Evolutionary conservation across 805 yeast genomes (phyloP).

Genomic region (Isabelozyma rhagii): DNA sequence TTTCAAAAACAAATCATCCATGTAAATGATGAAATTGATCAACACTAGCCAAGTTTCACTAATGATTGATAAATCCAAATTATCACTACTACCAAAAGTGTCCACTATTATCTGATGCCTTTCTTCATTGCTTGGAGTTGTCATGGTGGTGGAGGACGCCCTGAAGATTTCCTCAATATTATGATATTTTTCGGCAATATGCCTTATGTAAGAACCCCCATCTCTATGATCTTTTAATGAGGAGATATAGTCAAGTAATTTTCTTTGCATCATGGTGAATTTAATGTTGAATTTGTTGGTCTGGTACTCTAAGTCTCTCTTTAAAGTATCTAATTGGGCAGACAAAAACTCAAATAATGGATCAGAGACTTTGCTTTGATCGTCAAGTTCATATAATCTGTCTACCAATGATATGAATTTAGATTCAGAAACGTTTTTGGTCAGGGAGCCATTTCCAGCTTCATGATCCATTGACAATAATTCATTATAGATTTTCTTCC

Average conservation of each 20-base stretch:
- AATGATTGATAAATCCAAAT: constrained; percentile 37
- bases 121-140: constrained; percentile 20
- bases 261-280: constrained; percentile 35
- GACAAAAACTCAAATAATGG: constrained; percentile 35
- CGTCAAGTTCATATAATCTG: constrained; percentile 33
- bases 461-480: constrained; percentile 38
- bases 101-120: constrained; percentile 24
- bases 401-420: constrained; percentile 38
- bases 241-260: constrained; percentile 32
- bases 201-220: constrained; percentile 34
- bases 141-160: constrained; percentile 22
- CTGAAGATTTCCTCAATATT: constrained; percentile 32
- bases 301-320: constrained; percentile 33
- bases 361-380: constrained; percentile 13
- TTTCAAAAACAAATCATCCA: constrained; percentile 26
- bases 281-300: constrained; percentile 32
- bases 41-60: constrained; percentile 44
- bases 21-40: constrained; percentile 30
- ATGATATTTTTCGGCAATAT: constrained; percentile 37
- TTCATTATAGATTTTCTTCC: constrained; percentile 32
- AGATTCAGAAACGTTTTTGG: constrained; percentile 12
- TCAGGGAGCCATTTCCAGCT: constrained; percentile 9
- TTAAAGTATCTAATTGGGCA: constrained; percentile 28
- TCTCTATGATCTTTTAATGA: constrained; percentile 27
- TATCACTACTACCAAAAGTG: constrained; percentile 35